Percentiles rank a stretch among this genome's conserved stretches.
Conservation (phyloP, 2,329 filamentous ascomycete species). For the Fonsecaea monophora region DNA sequence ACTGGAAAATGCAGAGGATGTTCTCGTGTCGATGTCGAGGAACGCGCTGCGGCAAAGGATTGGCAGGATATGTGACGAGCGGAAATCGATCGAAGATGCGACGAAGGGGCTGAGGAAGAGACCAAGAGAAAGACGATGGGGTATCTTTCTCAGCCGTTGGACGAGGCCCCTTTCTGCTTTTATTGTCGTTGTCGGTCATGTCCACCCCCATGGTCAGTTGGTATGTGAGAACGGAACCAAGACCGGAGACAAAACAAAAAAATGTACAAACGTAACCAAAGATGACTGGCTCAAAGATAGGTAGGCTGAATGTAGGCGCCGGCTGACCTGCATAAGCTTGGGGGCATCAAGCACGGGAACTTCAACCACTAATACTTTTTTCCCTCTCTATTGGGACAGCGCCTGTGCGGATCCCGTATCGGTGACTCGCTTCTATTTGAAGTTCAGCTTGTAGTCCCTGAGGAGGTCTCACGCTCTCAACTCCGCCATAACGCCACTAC, state of each 20-base stretch:
- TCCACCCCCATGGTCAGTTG: constrained; percentile 10
- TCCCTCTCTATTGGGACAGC: background rate
- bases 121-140: constrained; percentile 41
- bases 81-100: constrained; percentile 85
- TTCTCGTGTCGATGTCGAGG: constrained; percentile 57
- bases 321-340: constrained; percentile 19
- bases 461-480: background rate
- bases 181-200: constrained; percentile 15
- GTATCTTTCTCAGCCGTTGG: background rate
- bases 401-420: background rate
- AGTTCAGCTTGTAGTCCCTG: background rate
- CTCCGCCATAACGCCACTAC: background rate
- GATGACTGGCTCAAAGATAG: background rate
- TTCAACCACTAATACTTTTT: background rate
- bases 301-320: background rate
- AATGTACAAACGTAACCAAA: background rate
- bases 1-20: constrained; percentile 79
- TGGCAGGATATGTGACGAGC: constrained; percentile 74
- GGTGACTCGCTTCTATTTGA: background rate
- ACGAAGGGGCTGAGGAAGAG: constrained; percentile 73
- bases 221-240: background rate
- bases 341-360: background rate
- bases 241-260: constrained; percentile 4
- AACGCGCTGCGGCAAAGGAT: constrained; percentile 72
- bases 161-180: constrained; percentile 11